Evolutionary conservation across 345 rosid genomes (phyloP), one percentile per base, ranked within the genome.

Genomic region (Acer saccharum): DNA sequence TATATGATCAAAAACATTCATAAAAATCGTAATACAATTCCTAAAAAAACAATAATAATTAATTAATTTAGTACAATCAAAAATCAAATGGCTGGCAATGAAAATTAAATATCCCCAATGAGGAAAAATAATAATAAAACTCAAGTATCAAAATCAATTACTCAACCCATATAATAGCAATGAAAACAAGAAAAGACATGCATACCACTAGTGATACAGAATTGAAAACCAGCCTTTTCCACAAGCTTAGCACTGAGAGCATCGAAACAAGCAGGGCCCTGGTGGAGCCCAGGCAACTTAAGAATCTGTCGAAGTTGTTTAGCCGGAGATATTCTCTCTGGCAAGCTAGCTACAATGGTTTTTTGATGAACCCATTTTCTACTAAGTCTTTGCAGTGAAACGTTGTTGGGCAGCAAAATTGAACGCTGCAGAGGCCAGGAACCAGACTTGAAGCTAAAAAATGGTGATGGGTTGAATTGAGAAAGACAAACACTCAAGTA

Each of bases 261-360:
- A 90, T 95, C 98, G 84, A 90, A 95, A 79, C 98, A 95, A 72
- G 97, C 96, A 0, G 99, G 99, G 20, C 96, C 97, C 63, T 90
- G 98, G 84, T 91, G 97, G 80, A 91, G 80, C 43, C 98, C 98
- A 0, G 98, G 89, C 21, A 80, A 86, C 46, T 93, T 85, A 64
- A 93, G 85, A 62, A 95, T 78, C 76, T 85, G 77, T 50, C 98
- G 79, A 23, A 95, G 89, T 44, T 83, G 68, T 70, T 82, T 86
- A 20, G 86, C 83, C 4, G 88, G 80, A 7, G 85, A 58, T 46
- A 71, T 67, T 44, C 44, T 44, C 12, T 82, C 83, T 3, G 20
- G 52, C 41, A 77, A 75, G 79, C 65, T 74, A 23, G 77, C 69
- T 18, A 25, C 55, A 39, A 55, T 41, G 62, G 75, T 23, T 58